These are phyloP conservation scores for Roridomyces roridus DNA, from an alignment of 768 basidiomycete genomes.

Conservation along the genomic window DNA sequence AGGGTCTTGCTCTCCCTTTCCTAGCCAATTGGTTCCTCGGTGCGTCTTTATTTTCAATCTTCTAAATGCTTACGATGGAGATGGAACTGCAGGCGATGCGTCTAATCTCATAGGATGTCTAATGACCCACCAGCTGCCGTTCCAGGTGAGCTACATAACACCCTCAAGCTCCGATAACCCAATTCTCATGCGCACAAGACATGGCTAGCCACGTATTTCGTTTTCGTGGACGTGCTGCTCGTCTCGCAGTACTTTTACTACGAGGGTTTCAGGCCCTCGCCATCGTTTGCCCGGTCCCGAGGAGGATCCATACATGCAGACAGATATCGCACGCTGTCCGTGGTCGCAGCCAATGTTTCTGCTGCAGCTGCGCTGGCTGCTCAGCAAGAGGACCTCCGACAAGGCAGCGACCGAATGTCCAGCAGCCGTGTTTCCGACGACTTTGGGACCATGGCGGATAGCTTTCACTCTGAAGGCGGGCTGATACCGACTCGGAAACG, in stretches of 20 bases:
- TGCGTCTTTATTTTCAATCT: constrained; percentile 40
- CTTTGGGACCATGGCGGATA: constrained; percentile 67
- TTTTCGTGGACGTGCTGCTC: constrained; percentile 78
- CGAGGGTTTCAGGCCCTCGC: constrained; percentile 42
- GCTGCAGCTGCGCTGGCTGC: constrained; percentile 74
- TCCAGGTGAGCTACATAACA: constrained; percentile 79
- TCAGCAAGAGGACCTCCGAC: constrained; percentile 50
- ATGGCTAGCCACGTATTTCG: constrained; percentile 92
- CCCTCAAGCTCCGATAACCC: constrained; percentile 17
- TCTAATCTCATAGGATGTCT: constrained; percentile 93
- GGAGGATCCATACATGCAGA: constrained; percentile 46
- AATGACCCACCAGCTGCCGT: constrained; percentile 91
- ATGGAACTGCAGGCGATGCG: constrained; percentile 69
- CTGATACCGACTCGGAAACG: constrained; percentile 52
- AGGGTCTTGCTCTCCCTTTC: constrained; percentile 92
- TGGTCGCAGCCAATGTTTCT: constrained; percentile 75
- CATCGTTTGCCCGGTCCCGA: constrained; percentile 44
- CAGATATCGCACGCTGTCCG: constrained; percentile 69
- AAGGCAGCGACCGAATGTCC: constrained; percentile 13
- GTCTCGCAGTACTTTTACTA: constrained; percentile 87
- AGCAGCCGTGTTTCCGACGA: constrained; percentile 39
- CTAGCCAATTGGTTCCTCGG: constrained; percentile 92
- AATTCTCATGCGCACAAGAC: constrained; percentile 53
- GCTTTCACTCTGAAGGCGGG: constrained; percentile 78
- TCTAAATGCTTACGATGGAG: constrained; percentile 4